Percentiles rank a stretch among this genome's conserved stretches.
Evolutionary conservation across 768 basidiomycete species (phyloP).

Genomic region (Boletus rex-veris): DNA sequence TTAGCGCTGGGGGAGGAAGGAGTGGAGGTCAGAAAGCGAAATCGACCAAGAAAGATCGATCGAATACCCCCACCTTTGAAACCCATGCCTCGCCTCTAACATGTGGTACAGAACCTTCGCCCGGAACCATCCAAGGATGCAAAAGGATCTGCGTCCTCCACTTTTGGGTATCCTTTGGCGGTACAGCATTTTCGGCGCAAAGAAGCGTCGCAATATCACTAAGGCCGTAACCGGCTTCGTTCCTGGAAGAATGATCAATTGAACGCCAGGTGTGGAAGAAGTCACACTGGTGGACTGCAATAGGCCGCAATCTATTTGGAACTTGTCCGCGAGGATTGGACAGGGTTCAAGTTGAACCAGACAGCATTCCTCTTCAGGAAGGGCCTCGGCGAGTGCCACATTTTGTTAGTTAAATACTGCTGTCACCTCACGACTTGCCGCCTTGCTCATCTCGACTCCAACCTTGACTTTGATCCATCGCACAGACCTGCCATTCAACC

Average conservation of each 20-base stretch:
- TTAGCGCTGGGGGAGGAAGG: not conserved
- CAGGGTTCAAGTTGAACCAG: too few species aligned
- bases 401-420: too few species aligned
- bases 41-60: not conserved
- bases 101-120: slow-evolving; percentile 9
- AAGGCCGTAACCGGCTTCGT: not conserved
- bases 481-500: not conserved
- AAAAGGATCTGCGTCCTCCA: slow-evolving; percentile 16
- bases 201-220: not conserved
- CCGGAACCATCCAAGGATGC: not conserved
- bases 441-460: too few species aligned
- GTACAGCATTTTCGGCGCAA: not conserved
- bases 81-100: slow-evolving; percentile 15
- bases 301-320: too few species aligned
- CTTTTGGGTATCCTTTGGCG: slow-evolving; percentile 7
- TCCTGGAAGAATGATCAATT: not conserved
- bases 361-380: too few species aligned
- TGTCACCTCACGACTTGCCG: too few species aligned
- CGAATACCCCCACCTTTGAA: not conserved
- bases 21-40: not conserved
- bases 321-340: too few species aligned
- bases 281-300: too few species aligned
- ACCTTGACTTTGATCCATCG: too few species aligned
- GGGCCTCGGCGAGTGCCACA: too few species aligned
- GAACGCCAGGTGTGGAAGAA: too few species aligned